These are phyloP conservation scores for Phytopythium litorale DNA, from an alignment of 352 stramenopile genomes.

Conservation along the genomic window DNA sequence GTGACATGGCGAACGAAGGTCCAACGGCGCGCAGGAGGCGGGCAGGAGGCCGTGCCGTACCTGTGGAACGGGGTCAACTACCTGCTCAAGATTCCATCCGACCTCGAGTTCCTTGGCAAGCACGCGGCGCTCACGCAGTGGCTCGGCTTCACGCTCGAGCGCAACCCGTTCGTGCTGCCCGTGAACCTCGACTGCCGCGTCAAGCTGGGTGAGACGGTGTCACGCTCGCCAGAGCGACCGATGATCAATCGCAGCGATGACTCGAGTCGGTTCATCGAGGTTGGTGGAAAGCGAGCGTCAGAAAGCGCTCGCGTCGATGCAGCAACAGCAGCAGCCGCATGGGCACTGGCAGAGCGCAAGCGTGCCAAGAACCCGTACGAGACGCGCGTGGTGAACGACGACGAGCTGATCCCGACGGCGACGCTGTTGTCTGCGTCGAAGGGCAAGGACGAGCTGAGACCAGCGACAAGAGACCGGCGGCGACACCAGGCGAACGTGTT, in stretches of 20 bases:
- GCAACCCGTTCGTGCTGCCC: conserved; percentile 89
- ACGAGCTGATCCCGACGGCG: conserved; percentile 57
- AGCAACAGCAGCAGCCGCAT: conserved; percentile 17
- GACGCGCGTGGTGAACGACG: conserved; percentile 82
- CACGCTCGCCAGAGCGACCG: background rate
- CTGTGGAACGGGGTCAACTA: conserved; percentile 92
- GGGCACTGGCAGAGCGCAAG: conserved; percentile 45
- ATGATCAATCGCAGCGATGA: conserved; percentile 4
- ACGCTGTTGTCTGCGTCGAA: conserved; percentile 11
- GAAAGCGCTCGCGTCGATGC: conserved; percentile 1
- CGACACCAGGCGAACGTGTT: conserved; percentile 15
- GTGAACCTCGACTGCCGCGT: conserved; percentile 65
- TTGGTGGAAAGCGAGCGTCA: conserved; percentile 48
- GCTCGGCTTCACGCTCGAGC: conserved; percentile 78
- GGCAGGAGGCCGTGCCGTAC: conserved; percentile 37
- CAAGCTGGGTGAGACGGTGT: conserved; percentile 12
- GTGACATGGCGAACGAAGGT: conserved; percentile 55
- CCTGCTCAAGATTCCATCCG: conserved; percentile 85
- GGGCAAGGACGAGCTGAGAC: background rate
- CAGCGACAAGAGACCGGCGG: conserved; percentile 3
- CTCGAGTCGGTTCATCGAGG: conserved; percentile 46
- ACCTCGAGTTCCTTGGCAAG: conserved; percentile 89
- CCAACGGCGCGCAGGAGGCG: conserved; percentile 1
- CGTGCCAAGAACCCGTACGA: conserved; percentile 75
- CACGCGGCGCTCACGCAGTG: conserved; percentile 70